Evolutionary conservation across 768 basidiomycete species (phyloP).

Genomic region (Xanthoconium stramineum): DNA sequence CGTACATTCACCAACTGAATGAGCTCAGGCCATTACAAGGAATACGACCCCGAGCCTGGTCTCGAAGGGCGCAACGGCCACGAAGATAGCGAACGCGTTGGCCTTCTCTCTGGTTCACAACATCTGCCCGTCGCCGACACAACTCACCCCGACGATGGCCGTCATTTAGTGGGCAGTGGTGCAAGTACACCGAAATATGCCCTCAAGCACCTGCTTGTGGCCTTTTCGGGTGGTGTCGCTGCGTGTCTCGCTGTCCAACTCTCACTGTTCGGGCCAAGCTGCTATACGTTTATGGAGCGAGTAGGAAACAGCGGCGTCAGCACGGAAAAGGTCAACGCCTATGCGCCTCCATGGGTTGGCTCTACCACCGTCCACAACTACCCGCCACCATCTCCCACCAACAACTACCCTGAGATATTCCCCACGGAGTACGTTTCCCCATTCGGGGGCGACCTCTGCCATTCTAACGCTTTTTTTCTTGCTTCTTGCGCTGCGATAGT

Average conservation of each 20-base stretch:
- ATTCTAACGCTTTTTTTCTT: not conserved
- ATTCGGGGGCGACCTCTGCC: no score
- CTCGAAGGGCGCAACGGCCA: slow-evolving; percentile 1
- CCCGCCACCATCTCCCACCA: slow-evolving; percentile 74
- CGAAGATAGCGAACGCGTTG: slow-evolving; percentile 30
- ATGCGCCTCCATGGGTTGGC: slow-evolving; percentile 68
- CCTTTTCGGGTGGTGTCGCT: slow-evolving; percentile 54
- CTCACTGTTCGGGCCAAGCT: slow-evolving; percentile 32
- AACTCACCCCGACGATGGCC: slow-evolving; percentile 5
- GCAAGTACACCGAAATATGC: slow-evolving; percentile 14
- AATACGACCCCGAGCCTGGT: slow-evolving; percentile 43
- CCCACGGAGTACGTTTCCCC: slow-evolving; percentile 46
- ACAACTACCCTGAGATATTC: slow-evolving; percentile 67
- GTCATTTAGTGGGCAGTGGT: slow-evolving; percentile 8
- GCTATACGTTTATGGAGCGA: slow-evolving; percentile 30
- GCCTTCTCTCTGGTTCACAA: slow-evolving; percentile 33
- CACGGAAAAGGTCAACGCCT: slow-evolving; percentile 25
- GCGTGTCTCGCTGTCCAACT: slow-evolving; percentile 50
- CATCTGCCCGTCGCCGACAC: slow-evolving; percentile 6
- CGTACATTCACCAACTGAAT: not conserved
- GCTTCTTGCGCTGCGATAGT: slow-evolving; percentile 7
- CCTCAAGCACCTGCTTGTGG: slow-evolving; percentile 37
- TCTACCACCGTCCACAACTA: slow-evolving; percentile 67
- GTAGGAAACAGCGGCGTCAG: not conserved
- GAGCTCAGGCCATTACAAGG: slow-evolving; percentile 15